A percentile compares a stretch with the other conserved stretches of the same genome.
Evolutionary conservation across 345 rosid genomes (phyloP).

Genomic region (Reutealis trisperma): DNA sequence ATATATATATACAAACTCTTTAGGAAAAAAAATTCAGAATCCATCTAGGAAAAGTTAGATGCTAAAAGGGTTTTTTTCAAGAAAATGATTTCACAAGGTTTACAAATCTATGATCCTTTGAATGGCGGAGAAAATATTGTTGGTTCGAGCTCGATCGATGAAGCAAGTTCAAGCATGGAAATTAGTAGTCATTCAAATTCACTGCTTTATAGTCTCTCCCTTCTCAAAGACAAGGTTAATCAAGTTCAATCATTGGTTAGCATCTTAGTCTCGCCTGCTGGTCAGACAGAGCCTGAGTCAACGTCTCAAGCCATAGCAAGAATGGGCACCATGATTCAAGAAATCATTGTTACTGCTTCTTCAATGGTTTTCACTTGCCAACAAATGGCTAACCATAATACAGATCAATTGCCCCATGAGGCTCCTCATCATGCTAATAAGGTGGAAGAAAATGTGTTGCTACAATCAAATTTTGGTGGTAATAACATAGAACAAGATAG

Average conservation of each 20-base stretch:
- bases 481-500: constrained; percentile 25
- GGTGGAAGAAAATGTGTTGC: constrained; percentile 8
- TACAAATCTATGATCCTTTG: constrained; percentile 24
- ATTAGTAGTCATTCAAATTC: constrained; percentile 33
- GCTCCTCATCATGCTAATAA: background rate
- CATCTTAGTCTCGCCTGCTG: constrained; percentile 41
- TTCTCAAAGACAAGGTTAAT: constrained; percentile 61
- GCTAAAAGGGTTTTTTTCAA: background rate
- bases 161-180: constrained; percentile 19
- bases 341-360: constrained; percentile 61
- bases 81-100: constrained; percentile 38
- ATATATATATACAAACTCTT: background rate
- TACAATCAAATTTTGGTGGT: constrained; percentile 15
- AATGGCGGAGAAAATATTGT: constrained; percentile 15
- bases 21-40: background rate
- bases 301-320: constrained; percentile 44
- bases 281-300: constrained; percentile 40
- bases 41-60: constrained; percentile 5
- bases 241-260: constrained; percentile 59
- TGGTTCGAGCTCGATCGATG: constrained; percentile 16
- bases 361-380: constrained; percentile 69
- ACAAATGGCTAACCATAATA: constrained; percentile 40
- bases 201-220: constrained; percentile 56
- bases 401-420: constrained; percentile 14
- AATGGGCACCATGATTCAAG: constrained; percentile 57